phyloP scores from a whole-genome alignment of 1,139 yeast species.

The Waltiozyma sp. region DNA sequence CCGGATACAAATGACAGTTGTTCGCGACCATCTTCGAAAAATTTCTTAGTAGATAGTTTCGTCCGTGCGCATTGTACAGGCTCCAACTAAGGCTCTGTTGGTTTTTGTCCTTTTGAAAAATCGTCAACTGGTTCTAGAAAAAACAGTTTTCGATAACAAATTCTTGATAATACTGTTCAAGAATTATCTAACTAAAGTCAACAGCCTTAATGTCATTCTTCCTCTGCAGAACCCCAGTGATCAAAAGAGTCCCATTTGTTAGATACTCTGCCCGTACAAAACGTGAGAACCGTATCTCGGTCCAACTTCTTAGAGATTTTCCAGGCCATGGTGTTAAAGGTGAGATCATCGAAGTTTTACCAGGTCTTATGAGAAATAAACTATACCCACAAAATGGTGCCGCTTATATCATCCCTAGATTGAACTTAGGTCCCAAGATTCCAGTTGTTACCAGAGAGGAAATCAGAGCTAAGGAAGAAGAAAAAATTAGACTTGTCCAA shows the following conservation, averaged over 20 bases:
- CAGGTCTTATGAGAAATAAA: constrained; percentile 74
- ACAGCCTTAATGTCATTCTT: constrained; percentile 11
- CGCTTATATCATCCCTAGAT: constrained; percentile 38
- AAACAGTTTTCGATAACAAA: too few relatives aligned
- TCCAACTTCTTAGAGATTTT: constrained; percentile 63
- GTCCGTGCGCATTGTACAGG: too few relatives aligned
- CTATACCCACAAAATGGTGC: constrained; percentile 68
- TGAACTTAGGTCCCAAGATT: constrained; percentile 42
- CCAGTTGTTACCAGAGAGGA: constrained; percentile 40
- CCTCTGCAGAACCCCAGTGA: constrained; percentile 5
- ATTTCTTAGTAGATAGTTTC: too few relatives aligned
- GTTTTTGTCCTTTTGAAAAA: background rate
- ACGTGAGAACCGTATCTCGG: constrained; percentile 33
- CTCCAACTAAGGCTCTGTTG: too few relatives aligned
- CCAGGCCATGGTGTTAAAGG: constrained; percentile 46
- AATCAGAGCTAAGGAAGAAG: constrained; percentile 1
- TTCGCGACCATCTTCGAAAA: background rate
- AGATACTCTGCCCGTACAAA: constrained; percentile 25
- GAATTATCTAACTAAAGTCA: too few relatives aligned
- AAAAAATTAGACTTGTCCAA: background rate
- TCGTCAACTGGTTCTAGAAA: background rate
- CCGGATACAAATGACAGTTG: too few relatives aligned
- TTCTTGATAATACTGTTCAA: too few relatives aligned
- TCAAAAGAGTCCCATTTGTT: constrained; percentile 14
- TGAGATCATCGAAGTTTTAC: constrained; percentile 64